Percentiles rank a stretch among this genome's conserved stretches.
phyloP scores from a whole-genome alignment of 1,284 basidiomycete species.

The Cerioporus squamosus region DNA sequence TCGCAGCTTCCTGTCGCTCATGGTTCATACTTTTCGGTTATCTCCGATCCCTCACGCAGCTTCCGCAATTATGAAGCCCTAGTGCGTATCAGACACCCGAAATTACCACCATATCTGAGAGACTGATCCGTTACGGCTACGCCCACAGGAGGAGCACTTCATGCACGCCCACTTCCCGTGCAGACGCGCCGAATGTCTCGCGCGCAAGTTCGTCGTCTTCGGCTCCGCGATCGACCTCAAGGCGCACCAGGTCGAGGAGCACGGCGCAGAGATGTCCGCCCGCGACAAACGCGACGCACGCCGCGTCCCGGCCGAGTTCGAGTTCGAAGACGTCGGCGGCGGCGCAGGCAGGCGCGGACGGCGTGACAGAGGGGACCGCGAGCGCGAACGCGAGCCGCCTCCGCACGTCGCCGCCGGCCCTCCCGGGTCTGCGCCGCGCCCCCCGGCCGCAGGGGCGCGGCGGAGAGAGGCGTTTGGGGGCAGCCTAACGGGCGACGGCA shows the following conservation, averaged over 20 bases:
- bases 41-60: slow-evolving; percentile 43
- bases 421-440: slow-evolving; percentile 23
- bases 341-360: slow-evolving; percentile 41
- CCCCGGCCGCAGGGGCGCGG: slow-evolving; percentile 38
- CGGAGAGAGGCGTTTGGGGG: slow-evolving; percentile 70
- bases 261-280: slow-evolving; percentile 81
- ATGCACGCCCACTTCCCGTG: slow-evolving; percentile 79
- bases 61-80: slow-evolving; percentile 80
- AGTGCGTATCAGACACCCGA: slow-evolving; percentile 45
- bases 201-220: slow-evolving; percentile 95
- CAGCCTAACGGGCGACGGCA: slow-evolving; percentile 57
- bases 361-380: slow-evolving; percentile 39
- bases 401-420: slow-evolving; percentile 34
- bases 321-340: slow-evolving; percentile 62
- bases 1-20: background rate
- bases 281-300: slow-evolving; percentile 81
- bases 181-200: slow-evolving; percentile 73
- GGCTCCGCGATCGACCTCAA: slow-evolving; percentile 87
- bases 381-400: slow-evolving; percentile 51
- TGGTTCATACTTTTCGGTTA: background rate
- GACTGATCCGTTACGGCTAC: background rate
- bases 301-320: slow-evolving; percentile 82
- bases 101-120: background rate
- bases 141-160: slow-evolving; percentile 70
- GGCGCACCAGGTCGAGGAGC: slow-evolving; percentile 89